Evolutionary conservation across 306 rosid genomes (phyloP), one percentile per base, ranked within the genome.

Genomic region (Cucurbita ficifolia): DNA sequence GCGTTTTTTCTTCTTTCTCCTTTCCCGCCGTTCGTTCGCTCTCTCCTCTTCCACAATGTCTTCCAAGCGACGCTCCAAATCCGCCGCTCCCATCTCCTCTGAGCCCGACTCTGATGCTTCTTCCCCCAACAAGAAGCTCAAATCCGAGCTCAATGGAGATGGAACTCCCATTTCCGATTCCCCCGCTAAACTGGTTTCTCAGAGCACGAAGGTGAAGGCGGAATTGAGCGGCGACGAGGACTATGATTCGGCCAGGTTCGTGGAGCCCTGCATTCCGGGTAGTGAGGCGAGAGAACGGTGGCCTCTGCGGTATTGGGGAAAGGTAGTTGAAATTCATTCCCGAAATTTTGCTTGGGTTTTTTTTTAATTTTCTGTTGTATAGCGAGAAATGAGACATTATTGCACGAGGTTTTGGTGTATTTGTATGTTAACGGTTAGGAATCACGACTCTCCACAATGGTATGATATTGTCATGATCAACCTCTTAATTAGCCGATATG

Each of bases 271-370:
- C 0, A 33, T 88, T 72, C 63, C 83, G 0, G 79, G 38, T 0
- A 58, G 68, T 19, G 88, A 88, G 58, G 96, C 96, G 4, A 76
- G 75, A 39, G 57, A 12, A 6, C 84, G 89, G 14, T 90, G 91
- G 93, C 93, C 96, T 0, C 45, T 77, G 1, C 82, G 91, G 7
- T 90, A 90, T n/a, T 57, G 17, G 36, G 76, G 49, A 22, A 60
- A 80, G 87, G 88, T 79, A 39, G 61, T 39, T 46, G 29, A n/a
- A 62, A 59, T 10, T 12, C 49, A 0, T 29, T 29, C 33, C 33
- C 33, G 33, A 29, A 29, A 29, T 24, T 0, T 35, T 35, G 19
- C 3, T 45, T 21, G 1, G 33, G 0, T 53, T 39, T 24, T 24
- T 24, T 24, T 24, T 24, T 24, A 2, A n/a, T n/a, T n/a, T 24